Evolutionary conservation across 2,329 filamentous ascomycete species (phyloP), one percentile per base, ranked within the genome.

Genomic region (Fusarium lateritium): DNA sequence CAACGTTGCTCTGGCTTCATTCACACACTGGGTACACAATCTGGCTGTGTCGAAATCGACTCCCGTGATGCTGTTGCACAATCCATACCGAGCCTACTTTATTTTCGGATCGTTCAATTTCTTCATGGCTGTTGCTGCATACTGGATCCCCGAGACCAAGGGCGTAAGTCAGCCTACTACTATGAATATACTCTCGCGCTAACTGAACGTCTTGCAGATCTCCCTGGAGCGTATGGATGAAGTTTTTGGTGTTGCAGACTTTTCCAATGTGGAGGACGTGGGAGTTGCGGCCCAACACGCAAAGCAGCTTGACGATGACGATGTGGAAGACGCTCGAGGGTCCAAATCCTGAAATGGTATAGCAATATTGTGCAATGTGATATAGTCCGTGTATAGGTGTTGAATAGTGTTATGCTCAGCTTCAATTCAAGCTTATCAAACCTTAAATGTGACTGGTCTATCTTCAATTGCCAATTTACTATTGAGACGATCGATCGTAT

Each of bases 1-100:
- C 59, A 90, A 89, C 63, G 88, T 91, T 13, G 82, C 87, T 2
- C 82, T 90, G 44, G 88, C 86, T 0, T 88, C 88, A 0, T 86
- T 88, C 3, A 89, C 85, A 2, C 87, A 90, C 71, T 89, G 88
- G 87, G 75, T 91, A 2, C 90, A 90, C 76, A 90, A 91, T 70
- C 85, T 91, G 39, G 87, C 89, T 3, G 86, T 91, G 19, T 87
- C 88, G 7, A 80, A 87, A 24, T 86, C 86, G 22, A 87, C 87
- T 1, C 88, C 87, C 0, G 84, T 84, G 36, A 90, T 91, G 89
- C 81, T 91, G 65, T 82, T 83, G 79, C 67, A 65, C 10, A 68
- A 64, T 8, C 73, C 74, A 1, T 77, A 72, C 43, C 83, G 84
- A 31, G 84, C 86, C 0, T 90, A 88, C 76, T 81, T 90, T 59